These are phyloP conservation scores for Neoscytalidium dimidiatum DNA, from an alignment of 2,329 filamentous ascomycete genomes.

Conservation along the genomic window DNA sequence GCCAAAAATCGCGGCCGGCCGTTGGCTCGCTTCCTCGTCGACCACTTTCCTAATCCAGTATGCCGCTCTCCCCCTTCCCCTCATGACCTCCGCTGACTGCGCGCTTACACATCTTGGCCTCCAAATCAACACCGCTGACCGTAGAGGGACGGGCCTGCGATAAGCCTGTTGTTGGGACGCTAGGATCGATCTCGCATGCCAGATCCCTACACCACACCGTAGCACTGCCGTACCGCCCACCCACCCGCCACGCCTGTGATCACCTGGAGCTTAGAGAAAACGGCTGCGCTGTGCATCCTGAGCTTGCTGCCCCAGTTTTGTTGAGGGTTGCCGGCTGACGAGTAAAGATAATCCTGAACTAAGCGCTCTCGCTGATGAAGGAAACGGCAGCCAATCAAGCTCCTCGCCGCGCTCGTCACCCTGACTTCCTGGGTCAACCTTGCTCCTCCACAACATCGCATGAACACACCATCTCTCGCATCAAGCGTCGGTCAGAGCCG, in stretches of 20 bases:
- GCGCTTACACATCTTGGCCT: not conserved
- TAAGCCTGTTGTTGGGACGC: not conserved
- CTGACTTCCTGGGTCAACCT: too few species aligned
- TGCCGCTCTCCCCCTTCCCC: not conserved
- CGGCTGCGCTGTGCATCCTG: too few species aligned
- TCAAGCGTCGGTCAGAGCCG: not conserved
- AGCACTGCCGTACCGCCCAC: not conserved
- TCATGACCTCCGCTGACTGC: not conserved
- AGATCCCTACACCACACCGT: not conserved
- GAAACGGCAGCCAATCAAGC: not conserved
- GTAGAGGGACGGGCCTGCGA: not conserved
- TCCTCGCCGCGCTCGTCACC: not conserved
- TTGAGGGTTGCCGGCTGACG: too few species aligned
- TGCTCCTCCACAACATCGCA: too few species aligned
- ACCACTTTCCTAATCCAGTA: not conserved
- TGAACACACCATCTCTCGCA: not conserved
- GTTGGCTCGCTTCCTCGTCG: not conserved
- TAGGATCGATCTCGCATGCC: constrained; percentile 10
- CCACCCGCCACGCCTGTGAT: too few species aligned
- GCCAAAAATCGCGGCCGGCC: too few species aligned
- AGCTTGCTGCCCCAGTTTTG: too few species aligned
- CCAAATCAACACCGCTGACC: too few species aligned
- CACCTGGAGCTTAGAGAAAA: too few species aligned
- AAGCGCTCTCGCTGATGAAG: too few species aligned
- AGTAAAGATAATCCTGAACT: too few species aligned